phyloP scores from a whole-genome alignment of 2,329 filamentous ascomycete genomes.

The Fusarium fujikuroi region DNA sequence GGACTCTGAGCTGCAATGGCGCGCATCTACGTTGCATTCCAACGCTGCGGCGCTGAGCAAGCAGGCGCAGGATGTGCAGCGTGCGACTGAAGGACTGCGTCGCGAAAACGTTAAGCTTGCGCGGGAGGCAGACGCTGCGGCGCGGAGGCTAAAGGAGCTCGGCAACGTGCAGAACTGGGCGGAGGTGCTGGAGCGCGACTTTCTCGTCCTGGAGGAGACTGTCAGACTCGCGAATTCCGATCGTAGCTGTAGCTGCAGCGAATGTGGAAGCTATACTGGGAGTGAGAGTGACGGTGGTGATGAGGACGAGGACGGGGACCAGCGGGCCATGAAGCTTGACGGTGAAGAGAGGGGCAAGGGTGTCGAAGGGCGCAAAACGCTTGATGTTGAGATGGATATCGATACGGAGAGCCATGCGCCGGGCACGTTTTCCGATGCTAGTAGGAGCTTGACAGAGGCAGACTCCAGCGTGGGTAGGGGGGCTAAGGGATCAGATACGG shows the following conservation, averaged over 20 bases:
- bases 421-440: slow-evolving; percentile 51
- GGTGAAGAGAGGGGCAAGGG: slow-evolving; percentile 20
- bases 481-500: slow-evolving; percentile 53
- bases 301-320: slow-evolving; percentile 24
- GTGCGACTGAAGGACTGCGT: slow-evolving; percentile 68
- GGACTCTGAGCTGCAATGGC: slow-evolving; percentile 73
- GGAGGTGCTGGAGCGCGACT: slow-evolving; percentile 78
- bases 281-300: slow-evolving; percentile 39
- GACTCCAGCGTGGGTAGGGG: slow-evolving; percentile 50
- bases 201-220: slow-evolving; percentile 73
- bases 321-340: slow-evolving; percentile 37
- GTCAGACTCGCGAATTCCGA: slow-evolving; percentile 62
- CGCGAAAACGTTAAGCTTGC: slow-evolving; percentile 74
- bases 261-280: slow-evolving; percentile 50
- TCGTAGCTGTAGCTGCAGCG: slow-evolving; percentile 54
- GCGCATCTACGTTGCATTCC: slow-evolving; percentile 74
- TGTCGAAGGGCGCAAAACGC: slow-evolving; percentile 23
- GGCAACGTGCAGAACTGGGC: slow-evolving; percentile 90
- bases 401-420: slow-evolving; percentile 37
- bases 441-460: slow-evolving; percentile 51
- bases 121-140: slow-evolving; percentile 70
- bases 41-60: slow-evolving; percentile 72
- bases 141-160: slow-evolving; percentile 77
- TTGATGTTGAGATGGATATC: slow-evolving; percentile 37
- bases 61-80: slow-evolving; percentile 74